These are phyloP conservation scores for Ascosphaera apis DNA, from an alignment of 2,329 filamentous ascomycete genomes.

Conservation along the genomic window DNA sequence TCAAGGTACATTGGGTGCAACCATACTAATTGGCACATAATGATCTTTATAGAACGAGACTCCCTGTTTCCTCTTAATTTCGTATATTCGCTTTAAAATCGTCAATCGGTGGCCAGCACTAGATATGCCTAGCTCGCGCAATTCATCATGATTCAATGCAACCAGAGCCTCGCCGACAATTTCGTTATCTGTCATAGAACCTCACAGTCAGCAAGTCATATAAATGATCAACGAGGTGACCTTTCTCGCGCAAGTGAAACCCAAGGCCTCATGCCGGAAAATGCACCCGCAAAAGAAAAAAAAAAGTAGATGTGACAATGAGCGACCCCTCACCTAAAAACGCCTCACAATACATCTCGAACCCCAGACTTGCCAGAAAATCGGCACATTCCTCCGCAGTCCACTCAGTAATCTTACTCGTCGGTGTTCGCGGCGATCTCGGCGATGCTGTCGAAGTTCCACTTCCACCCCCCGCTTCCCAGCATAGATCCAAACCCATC, in stretches of 20 bases:
- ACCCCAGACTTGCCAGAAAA: slow-evolving; percentile 56
- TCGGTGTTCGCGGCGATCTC: too few species aligned
- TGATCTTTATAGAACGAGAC: slow-evolving; percentile 79
- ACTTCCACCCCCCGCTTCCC: too few species aligned
- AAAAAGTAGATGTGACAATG: not conserved
- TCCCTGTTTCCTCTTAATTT: slow-evolving; percentile 85
- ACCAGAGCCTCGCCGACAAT: slow-evolving; percentile 83
- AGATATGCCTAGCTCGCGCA: slow-evolving; percentile 81
- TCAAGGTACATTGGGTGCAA: slow-evolving; percentile 3
- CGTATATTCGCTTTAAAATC: slow-evolving; percentile 88
- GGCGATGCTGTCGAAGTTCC: too few species aligned
- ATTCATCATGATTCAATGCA: slow-evolving; percentile 69
- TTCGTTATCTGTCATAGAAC: slow-evolving; percentile 51
- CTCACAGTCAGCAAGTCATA: slow-evolving; percentile 3
- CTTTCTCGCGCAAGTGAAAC: too few species aligned
- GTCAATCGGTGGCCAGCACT: slow-evolving; percentile 89
- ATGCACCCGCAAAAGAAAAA: not conserved
- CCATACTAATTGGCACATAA: slow-evolving; percentile 76
- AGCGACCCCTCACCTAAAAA: slow-evolving; percentile 47
- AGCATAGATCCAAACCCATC: too few species aligned
- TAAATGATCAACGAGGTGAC: not conserved
- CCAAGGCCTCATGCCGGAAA: too few species aligned
- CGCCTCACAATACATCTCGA: slow-evolving; percentile 59
- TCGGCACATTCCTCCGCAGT: slow-evolving; percentile 71
- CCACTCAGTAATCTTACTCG: slow-evolving; percentile 36